Evolutionary conservation across 2,329 filamentous ascomycete species (phyloP).

Genomic region (Spiromastix sp.): DNA sequence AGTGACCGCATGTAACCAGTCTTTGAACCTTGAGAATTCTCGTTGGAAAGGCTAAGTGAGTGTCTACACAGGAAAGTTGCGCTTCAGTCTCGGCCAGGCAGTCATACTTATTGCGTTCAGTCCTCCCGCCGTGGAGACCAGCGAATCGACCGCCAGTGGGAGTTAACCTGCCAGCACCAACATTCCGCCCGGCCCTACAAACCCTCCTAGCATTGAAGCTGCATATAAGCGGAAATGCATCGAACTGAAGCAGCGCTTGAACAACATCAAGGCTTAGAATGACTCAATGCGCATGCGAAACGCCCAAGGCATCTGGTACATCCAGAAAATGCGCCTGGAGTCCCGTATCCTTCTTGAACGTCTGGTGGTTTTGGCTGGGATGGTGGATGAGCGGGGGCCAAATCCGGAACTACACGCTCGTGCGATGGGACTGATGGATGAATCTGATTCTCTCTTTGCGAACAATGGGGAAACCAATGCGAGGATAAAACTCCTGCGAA

Average conservation of each 20-base stretch:
- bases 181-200: slow-evolving; percentile 22
- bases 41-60: no score
- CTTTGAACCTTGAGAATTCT: no score
- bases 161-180: slow-evolving; percentile 19
- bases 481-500: no score
- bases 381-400: slow-evolving; percentile 21
- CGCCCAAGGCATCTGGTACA: slow-evolving; percentile 66
- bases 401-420: slow-evolving; percentile 27
- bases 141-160: slow-evolving; percentile 1
- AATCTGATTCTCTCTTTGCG: slow-evolving; percentile 8
- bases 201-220: slow-evolving; percentile 85
- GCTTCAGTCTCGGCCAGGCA: no score
- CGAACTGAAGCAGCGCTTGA: slow-evolving; percentile 80
- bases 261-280: slow-evolving; percentile 86
- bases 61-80: no score
- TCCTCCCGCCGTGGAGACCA: not conserved
- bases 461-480: not conserved
- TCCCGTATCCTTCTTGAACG: slow-evolving; percentile 34
- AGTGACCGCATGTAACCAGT: no score
- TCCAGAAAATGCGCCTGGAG: slow-evolving; percentile 77
- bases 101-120: no score
- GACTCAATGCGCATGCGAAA: slow-evolving; percentile 73
- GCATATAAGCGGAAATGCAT: slow-evolving; percentile 96
- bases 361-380: slow-evolving; percentile 30
- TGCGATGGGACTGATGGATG: slow-evolving; percentile 24